Evolutionary conservation across 164 flowering plant genomes (phyloP).

Genomic region (Magnolia sinica): DNA sequence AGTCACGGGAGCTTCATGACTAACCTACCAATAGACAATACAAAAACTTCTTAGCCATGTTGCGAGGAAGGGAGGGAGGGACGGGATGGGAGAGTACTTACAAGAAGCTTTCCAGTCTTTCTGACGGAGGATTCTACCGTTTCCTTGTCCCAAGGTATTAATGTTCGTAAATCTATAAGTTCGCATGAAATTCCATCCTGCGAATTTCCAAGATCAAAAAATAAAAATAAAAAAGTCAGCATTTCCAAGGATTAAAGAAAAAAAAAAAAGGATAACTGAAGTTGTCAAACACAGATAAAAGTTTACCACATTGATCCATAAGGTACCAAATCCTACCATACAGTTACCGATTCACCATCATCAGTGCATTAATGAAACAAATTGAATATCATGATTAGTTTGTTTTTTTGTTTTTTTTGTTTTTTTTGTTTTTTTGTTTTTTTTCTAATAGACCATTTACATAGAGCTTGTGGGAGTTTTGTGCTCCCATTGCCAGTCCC

Average conservation of each 20-base stretch:
- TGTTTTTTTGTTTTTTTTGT: too few species aligned
- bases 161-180: conserved; percentile 79
- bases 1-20: conserved; percentile 97
- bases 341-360: too few species aligned
- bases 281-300: not conserved
- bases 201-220: conserved; percentile 14
- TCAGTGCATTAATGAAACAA: too few species aligned
- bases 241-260: not conserved
- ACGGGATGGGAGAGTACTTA: conserved; percentile 28
- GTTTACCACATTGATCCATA: not conserved
- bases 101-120: conserved; percentile 94
- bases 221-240: not conserved
- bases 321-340: too few species aligned
- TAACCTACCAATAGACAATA: conserved; percentile 47
- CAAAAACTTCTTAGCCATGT: conserved; percentile 4
- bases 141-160: conserved; percentile 97
- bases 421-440: too few species aligned
- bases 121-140: conserved; percentile 87
- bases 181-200: conserved; percentile 98
- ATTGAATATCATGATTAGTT: too few species aligned
- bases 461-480: too few species aligned
- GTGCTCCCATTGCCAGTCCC: too few species aligned
- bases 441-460: too few species aligned
- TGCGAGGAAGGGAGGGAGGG: not conserved
- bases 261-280: too few species aligned